Evolutionary conservation across 164 flowering plant genomes (phyloP).

Genomic region (Vitis cinerea): DNA sequence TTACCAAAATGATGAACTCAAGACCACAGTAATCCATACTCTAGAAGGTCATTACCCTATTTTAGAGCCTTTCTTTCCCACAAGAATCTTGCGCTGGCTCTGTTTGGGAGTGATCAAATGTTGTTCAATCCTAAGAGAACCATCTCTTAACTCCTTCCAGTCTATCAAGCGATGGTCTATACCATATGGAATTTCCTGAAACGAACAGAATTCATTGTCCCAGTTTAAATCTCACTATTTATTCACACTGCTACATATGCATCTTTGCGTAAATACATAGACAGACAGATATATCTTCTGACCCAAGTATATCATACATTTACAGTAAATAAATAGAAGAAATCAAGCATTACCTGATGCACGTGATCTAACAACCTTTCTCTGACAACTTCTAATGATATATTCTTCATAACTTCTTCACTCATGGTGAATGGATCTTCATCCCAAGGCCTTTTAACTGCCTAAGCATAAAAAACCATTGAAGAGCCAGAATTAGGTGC

Average conservation of each 20-base stretch:
- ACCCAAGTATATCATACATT: background rate
- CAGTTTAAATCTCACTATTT: background rate
- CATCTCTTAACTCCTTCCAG: slow-evolving; percentile 91
- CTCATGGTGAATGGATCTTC: slow-evolving; percentile 76
- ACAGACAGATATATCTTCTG: no score
- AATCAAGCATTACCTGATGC: slow-evolving; percentile 68
- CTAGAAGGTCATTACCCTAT: slow-evolving; percentile 60
- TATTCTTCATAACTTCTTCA: slow-evolving; percentile 86
- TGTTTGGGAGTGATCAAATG: slow-evolving; percentile 68
- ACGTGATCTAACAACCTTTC: slow-evolving; percentile 82
- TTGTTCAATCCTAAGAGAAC: slow-evolving; percentile 89
- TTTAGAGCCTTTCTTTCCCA: slow-evolving; percentile 90
- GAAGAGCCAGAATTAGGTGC: slow-evolving; percentile 9
- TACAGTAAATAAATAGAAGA: background rate
- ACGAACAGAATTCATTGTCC: background rate
- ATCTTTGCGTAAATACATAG: no score
- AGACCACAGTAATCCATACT: background rate
- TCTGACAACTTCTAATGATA: slow-evolving; percentile 88
- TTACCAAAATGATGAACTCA: background rate
- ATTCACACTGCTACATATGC: no score
- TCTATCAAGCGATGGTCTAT: slow-evolving; percentile 79
- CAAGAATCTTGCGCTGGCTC: slow-evolving; percentile 87
- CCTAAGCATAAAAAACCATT: slow-evolving; percentile 41
- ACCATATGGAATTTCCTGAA: slow-evolving; percentile 90
- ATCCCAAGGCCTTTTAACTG: slow-evolving; percentile 95